Evolutionary conservation across 805 yeast genomes (phyloP).

Genomic region (Henningerozyma blattae): DNA sequence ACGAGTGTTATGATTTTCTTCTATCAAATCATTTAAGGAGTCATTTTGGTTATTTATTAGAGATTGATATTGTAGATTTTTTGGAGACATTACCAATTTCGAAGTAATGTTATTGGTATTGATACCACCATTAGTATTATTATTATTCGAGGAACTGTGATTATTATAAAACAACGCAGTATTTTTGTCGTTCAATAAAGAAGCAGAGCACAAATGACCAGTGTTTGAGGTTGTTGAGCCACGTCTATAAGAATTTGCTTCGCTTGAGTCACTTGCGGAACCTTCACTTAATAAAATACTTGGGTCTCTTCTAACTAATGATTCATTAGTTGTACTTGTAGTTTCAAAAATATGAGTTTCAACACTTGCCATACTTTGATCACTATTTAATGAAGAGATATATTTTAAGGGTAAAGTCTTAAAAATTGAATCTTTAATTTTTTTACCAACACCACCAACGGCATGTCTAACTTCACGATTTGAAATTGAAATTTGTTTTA

Average conservation of each 20-base stretch:
- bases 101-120: not conserved
- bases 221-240: too few species aligned
- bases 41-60: too few species aligned
- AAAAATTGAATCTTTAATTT: conserved; percentile 32
- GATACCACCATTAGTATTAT: not conserved
- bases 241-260: not conserved
- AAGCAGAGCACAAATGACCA: not conserved
- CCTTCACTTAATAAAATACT: not conserved
- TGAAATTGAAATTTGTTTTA: conserved; percentile 42
- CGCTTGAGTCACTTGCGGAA: not conserved
- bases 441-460: conserved; percentile 67
- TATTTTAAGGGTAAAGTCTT: conserved; percentile 5
- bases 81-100: too few species aligned
- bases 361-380: not conserved
- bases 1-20: too few species aligned
- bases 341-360: not conserved
- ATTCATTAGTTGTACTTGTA: not conserved
- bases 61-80: too few species aligned
- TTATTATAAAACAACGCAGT: too few species aligned
- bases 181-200: not conserved
- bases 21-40: too few species aligned
- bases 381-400: not conserved
- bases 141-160: not conserved
- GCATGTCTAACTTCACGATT: conserved; percentile 65
- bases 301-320: not conserved